These are phyloP conservation scores for Vitis hybrid DNA, from an alignment of 177 flowering plant species.

Conservation along the genomic window DNA sequence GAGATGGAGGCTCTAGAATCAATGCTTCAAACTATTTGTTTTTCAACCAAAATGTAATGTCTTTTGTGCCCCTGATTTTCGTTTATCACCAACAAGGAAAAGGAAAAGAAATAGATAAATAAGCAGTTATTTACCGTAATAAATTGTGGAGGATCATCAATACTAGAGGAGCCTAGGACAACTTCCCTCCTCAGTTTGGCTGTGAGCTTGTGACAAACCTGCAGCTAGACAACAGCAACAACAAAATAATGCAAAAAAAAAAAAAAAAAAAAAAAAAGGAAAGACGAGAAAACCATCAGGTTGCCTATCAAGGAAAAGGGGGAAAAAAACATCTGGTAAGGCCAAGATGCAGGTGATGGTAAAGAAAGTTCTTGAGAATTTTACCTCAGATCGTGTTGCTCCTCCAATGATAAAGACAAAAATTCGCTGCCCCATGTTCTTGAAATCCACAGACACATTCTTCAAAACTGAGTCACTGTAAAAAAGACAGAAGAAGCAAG, in stretches of 20 bases:
- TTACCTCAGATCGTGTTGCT: slow-evolving; percentile 60
- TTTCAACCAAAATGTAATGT: too few relatives aligned
- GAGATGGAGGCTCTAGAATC: too few relatives aligned
- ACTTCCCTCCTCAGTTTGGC: slow-evolving; percentile 72
- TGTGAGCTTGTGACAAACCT: slow-evolving; percentile 84
- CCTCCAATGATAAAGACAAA: slow-evolving; percentile 54
- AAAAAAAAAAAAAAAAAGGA: too few relatives aligned
- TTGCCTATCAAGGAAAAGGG: not conserved
- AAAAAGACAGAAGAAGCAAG: slow-evolving; percentile 5
- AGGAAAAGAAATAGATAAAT: too few relatives aligned
- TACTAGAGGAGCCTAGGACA: too few relatives aligned
- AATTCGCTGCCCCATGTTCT: slow-evolving; percentile 50
- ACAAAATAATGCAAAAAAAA: too few relatives aligned
- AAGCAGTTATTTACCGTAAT: too few relatives aligned
- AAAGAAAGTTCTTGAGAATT: not conserved
- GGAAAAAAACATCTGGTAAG: too few relatives aligned
- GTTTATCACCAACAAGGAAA: too few relatives aligned
- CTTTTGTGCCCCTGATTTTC: too few relatives aligned
- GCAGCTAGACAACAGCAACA: slow-evolving; percentile 49
- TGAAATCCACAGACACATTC: slow-evolving; percentile 29
- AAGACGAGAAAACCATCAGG: not conserved
- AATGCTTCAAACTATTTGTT: too few relatives aligned
- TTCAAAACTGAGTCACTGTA: slow-evolving; percentile 40
- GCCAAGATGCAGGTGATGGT: not conserved
- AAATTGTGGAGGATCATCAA: too few relatives aligned